Conservation (phyloP, 805 yeast genomes). For the Spathaspora arborariae region DNA sequence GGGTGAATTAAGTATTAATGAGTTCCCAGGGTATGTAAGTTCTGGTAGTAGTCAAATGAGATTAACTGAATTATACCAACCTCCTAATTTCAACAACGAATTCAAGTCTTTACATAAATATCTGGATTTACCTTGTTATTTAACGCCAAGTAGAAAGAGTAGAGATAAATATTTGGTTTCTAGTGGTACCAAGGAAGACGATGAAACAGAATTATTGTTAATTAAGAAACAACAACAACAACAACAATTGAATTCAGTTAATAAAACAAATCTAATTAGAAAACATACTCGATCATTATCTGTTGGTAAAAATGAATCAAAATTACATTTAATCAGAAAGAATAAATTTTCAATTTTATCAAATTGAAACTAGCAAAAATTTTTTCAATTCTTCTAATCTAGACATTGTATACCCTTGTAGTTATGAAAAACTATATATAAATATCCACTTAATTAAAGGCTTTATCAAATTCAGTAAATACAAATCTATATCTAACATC, state of each 20-base stretch:
- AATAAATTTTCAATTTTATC: conserved; percentile 25
- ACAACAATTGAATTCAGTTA: background rate
- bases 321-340: conserved; percentile 30
- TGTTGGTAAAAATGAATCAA: conserved; percentile 36
- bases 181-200: conserved; percentile 3
- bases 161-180: conserved; percentile 5
- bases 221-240: conserved; percentile 5
- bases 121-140: conserved; percentile 26
- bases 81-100: conserved; percentile 25
- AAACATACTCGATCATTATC: conserved; percentile 33
- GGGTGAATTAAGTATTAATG: conserved; percentile 23
- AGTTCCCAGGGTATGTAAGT: conserved; percentile 27
- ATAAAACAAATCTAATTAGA: conserved; percentile 3
- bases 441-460: conserved; percentile 18
- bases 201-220: conserved; percentile 9
- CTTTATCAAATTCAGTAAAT: conserved; percentile 51
- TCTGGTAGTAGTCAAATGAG: conserved; percentile 5
- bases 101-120: conserved; percentile 28
- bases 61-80: conserved; percentile 28
- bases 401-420: background rate
- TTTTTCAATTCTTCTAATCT: background rate
- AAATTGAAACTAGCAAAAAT: conserved; percentile 5
- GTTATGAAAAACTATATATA: background rate
- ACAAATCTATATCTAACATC: conserved; percentile 65
- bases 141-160: conserved; percentile 31